Conservation (phyloP, 495 filamentous ascomycete species). For the Aspergillus saccharolyticus region DNA sequence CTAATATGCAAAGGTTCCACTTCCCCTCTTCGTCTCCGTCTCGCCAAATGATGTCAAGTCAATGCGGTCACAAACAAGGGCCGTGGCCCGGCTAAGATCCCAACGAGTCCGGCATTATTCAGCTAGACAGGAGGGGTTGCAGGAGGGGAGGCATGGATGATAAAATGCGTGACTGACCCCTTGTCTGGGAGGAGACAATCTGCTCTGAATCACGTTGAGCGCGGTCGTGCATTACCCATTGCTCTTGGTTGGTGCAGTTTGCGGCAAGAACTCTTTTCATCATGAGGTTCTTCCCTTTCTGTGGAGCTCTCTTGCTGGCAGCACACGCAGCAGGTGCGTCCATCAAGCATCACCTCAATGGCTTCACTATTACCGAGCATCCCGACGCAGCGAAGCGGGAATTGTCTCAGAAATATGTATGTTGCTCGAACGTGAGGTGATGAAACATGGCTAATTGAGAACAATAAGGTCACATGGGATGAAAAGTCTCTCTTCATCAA, state of each 20-base stretch:
- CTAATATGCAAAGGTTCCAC: not conserved
- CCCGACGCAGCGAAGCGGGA: constrained; percentile 32
- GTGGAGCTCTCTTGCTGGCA: constrained; percentile 30
- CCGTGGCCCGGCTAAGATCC: constrained; percentile 6
- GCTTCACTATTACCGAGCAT: constrained; percentile 35
- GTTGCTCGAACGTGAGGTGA: not conserved
- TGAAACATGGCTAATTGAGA: not conserved
- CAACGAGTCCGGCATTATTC: not conserved
- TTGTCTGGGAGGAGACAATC: not conserved
- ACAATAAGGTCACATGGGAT: constrained; percentile 65
- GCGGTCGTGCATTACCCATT: not conserved
- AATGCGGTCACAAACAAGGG: not conserved
- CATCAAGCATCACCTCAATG: constrained; percentile 32
- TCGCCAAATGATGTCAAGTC: not conserved
- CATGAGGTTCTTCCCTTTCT: constrained; percentile 34
- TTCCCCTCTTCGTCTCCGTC: not conserved
- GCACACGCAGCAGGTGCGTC: constrained; percentile 35
- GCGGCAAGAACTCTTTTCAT: not conserved
- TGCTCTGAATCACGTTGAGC: too few relatives aligned
- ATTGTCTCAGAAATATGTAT: constrained; percentile 36
- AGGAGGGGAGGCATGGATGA: not conserved
- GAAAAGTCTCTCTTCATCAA: constrained; percentile 67
- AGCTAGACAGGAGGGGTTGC: not conserved
- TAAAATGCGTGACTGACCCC: constrained; percentile 2
- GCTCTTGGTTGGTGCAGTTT: not conserved